Evolutionary conservation across 2,329 filamentous ascomycete species (phyloP), one percentile per base, ranked within the genome.

Genomic region (Penicillium expansum): DNA sequence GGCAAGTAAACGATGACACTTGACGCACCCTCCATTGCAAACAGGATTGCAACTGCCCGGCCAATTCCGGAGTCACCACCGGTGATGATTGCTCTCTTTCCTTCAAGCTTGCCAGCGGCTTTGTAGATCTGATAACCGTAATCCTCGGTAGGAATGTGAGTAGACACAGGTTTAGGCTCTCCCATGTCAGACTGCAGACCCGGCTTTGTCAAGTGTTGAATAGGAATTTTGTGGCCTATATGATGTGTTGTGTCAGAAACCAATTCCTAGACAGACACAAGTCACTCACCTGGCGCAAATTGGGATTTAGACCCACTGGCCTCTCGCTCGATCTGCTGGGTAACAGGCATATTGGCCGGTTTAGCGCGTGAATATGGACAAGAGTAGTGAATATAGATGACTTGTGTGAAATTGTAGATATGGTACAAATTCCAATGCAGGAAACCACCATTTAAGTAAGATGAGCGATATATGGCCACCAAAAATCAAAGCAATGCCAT

Each of bases 11-110:
- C 83, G 62, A 94, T 91, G 56, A 89, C 79, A 49, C 82, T 84
- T 60, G 89, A 85, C 14, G 89, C 89, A 6, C 90, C 91, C 73
- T 94, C 91, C 81, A 91, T 88, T 38, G 90, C 90, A 66, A 88
- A 94, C 0, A 94, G 79, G 16, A 93, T 81, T 1, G 90, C 89
- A 1, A 87, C 84, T 1, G 90, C 86, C 37, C 89, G 85, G 7
- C 90, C 89, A 62, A 94, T 93, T 1, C 90, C 90, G 7, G 84
- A 87, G 73, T 93, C 90, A 4, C 90, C 90, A 16, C 90, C 90
- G 0, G 90, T 93, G 67, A 94, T 93, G 56, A 94, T 74, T 8
- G 90, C 89, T 57, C 85, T 89, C 74, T 88, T 90, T 60, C 86
- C 89, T 66, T 84, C 75, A 7, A 94, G 83, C 76, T 94, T 95